Evolutionary conservation across 2,329 filamentous ascomycete genomes (phyloP), one percentile per base, ranked within the genome.

Genomic region (Colletotrichum liaoningense): DNA sequence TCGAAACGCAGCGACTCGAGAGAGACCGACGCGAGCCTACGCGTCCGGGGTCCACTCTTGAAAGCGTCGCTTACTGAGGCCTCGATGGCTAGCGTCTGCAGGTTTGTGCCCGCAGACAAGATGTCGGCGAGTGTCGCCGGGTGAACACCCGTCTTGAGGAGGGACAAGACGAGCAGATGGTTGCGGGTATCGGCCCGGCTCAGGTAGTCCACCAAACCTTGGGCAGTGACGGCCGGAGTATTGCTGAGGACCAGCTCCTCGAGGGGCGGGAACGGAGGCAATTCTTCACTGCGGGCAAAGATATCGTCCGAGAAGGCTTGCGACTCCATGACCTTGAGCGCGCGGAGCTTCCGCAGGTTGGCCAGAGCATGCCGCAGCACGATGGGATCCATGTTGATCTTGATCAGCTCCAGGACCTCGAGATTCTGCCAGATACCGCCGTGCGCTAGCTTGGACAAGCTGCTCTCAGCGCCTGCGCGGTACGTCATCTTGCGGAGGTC

Each of bases 401-500:
- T 87, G 71, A 88, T 88, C 46, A 97, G 84, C 80, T 96, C 94
- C 63, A 97, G 80, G 11, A 94, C 91, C 81, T 95, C 92, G 14
- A 97, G 87, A 57, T 89, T 88, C 59, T 87, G 86, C 94, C 94
- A 97, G 64, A 91, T 81, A 69, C 85, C 89, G 74, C 89, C 91
- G 72, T 88, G 87, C 8, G 91, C 88, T 54, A 98, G 86, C 67
- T 89, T 86, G 77, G 94, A 90, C 69, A 98, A 88, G 78, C 92
- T 93, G 69, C 89, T 89, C 84, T 98, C 96, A 1, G 94, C 89
- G 14, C 96, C 96, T 59, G 87, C 86, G 67, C 90, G 88, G 83
- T 97, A 98, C 67, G 90, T 93, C 94, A 98, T 98, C 84, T 97
- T 97, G 76, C 95, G 90, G 68, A 98, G 87, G 79, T 96, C 91